A percentile compares a stretch with the other conserved stretches of the same genome.
Evolutionary conservation across 331 rosid genomes (phyloP).

Genomic region (Ulmus americana): DNA sequence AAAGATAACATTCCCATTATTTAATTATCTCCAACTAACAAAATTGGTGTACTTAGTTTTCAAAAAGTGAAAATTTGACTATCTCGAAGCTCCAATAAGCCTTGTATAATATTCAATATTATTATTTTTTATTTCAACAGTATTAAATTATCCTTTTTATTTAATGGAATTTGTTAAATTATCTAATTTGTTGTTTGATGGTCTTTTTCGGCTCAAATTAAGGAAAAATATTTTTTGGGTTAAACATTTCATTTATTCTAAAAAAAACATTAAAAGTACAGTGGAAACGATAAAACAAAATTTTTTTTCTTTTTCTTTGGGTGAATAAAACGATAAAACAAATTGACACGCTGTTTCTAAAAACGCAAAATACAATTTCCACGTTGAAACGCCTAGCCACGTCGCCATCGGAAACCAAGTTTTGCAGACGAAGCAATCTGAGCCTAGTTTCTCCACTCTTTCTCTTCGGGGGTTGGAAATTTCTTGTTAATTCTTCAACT

Average conservation of each 20-base stretch:
- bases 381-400: conserved; percentile 3
- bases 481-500: not conserved
- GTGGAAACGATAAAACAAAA: not conserved
- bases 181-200: too few relatives aligned
- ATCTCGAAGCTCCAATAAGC: too few relatives aligned
- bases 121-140: too few relatives aligned
- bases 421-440: conserved; percentile 19
- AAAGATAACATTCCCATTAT: too few relatives aligned
- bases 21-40: too few relatives aligned
- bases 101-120: too few relatives aligned
- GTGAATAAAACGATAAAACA: not conserved
- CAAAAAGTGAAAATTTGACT: too few relatives aligned
- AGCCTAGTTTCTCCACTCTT: conserved; percentile 4
- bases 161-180: too few relatives aligned
- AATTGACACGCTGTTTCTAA: not conserved
- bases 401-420: conserved; percentile 19
- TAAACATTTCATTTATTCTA: not conserved
- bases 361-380: not conserved
- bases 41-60: too few relatives aligned
- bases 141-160: too few relatives aligned
- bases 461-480: not conserved
- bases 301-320: too few relatives aligned
- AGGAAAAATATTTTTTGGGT: not conserved
- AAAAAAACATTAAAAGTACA: not conserved
- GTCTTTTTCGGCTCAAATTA: not conserved